Percentiles rank a stretch among this genome's conserved stretches.
These are phyloP conservation scores for Cercophora newfieldiana DNA, from an alignment of 495 filamentous ascomycete genomes.

Conservation along the genomic window DNA sequence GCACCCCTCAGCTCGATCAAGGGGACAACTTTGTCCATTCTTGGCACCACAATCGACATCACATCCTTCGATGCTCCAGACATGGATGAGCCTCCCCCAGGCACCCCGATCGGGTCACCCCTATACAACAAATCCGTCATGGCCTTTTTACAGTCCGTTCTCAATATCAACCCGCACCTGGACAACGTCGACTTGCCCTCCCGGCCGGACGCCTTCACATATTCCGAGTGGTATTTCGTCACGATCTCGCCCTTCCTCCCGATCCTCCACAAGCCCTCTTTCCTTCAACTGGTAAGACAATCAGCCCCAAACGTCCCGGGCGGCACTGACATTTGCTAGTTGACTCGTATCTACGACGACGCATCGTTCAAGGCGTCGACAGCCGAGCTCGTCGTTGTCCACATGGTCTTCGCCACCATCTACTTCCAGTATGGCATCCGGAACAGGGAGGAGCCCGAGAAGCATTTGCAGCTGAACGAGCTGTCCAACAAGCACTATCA, in stretches of 20 bases:
- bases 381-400: slow-evolving; percentile 68
- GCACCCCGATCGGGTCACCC: slow-evolving; percentile 40
- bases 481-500: slow-evolving; percentile 74
- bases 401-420: slow-evolving; percentile 77
- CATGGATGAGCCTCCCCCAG: slow-evolving; percentile 58
- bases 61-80: slow-evolving; percentile 66
- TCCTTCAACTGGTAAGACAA: slow-evolving; percentile 60
- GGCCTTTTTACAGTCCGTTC: slow-evolving; percentile 61
- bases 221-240: slow-evolving; percentile 70
- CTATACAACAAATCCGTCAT: slow-evolving; percentile 69
- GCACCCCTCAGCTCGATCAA: slow-evolving; percentile 69
- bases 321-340: slow-evolving; percentile 36
- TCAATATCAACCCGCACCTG: slow-evolving; percentile 57
- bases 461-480: slow-evolving; percentile 54
- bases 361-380: slow-evolving; percentile 57
- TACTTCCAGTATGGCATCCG: slow-evolving; percentile 69
- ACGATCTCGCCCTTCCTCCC: slow-evolving; percentile 72
- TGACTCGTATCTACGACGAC: slow-evolving; percentile 64
- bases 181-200: slow-evolving; percentile 58
- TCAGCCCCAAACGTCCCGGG: background rate
- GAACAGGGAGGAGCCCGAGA: slow-evolving; percentile 55
- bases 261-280: slow-evolving; percentile 68
- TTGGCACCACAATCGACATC: slow-evolving; percentile 76
- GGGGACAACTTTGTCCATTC: slow-evolving; percentile 69
- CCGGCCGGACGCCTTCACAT: slow-evolving; percentile 57